phyloP scores from a whole-genome alignment of 768 basidiomycete species.

The Boletus speciosus region DNA sequence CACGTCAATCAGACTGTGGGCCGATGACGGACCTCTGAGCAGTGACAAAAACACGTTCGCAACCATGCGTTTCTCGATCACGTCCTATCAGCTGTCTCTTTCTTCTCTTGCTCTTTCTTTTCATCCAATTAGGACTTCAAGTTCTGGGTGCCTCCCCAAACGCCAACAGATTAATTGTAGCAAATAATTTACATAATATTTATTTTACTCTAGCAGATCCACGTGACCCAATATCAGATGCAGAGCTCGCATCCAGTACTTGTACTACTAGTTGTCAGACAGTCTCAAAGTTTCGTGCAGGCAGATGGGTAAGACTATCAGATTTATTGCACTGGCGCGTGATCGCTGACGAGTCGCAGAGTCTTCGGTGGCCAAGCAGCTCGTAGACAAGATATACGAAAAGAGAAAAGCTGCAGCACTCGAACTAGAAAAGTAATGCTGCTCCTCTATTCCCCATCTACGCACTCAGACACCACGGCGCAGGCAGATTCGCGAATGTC shows the following conservation, averaged over 20 bases:
- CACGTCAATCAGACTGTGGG: too few species aligned
- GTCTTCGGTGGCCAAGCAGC: constrained; percentile 69
- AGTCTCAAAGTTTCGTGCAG: too few species aligned
- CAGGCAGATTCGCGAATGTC: constrained; percentile 84
- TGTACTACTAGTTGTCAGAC: background rate
- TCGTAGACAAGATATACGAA: constrained; percentile 94
- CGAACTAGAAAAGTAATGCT: constrained; percentile 83
- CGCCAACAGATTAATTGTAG: too few species aligned
- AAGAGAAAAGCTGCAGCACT: constrained; percentile 94
- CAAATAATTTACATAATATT: background rate
- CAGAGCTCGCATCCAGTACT: too few species aligned
- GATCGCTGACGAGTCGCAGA: constrained; percentile 41
- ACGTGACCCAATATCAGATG: constrained; percentile 8
- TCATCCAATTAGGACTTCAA: too few species aligned
- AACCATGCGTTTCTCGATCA: too few species aligned
- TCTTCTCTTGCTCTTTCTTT: too few species aligned
- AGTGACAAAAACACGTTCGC: too few species aligned
- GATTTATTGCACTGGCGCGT: background rate
- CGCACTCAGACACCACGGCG: constrained; percentile 13
- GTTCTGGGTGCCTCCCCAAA: too few species aligned
- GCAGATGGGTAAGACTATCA: constrained; percentile 19
- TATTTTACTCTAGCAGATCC: background rate
- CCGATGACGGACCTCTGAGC: too few species aligned
- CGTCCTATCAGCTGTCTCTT: too few species aligned
- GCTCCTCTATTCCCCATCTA: background rate